Conservation (phyloP, 495 filamentous ascomycete genomes). For the Cryomyces minteri region DNA sequence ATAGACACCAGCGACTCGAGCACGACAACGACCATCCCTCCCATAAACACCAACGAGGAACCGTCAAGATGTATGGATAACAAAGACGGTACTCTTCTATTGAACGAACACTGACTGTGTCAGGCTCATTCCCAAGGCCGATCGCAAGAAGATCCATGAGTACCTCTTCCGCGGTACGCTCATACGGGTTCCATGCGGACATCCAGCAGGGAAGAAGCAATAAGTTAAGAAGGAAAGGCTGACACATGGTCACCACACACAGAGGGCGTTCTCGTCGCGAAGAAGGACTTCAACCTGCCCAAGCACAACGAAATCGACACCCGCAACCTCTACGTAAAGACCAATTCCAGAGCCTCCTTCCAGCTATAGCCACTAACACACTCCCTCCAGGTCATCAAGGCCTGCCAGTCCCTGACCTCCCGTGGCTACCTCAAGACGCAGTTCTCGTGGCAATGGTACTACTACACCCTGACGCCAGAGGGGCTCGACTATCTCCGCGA, state of each 20-base stretch:
- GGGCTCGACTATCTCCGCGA: constrained; percentile 99
- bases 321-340: constrained; percentile 74
- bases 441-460: constrained; percentile 99
- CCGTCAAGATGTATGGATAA: neutral
- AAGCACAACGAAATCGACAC: constrained; percentile 93
- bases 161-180: constrained; percentile 92
- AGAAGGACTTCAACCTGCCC: constrained; percentile 92
- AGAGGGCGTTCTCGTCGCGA: constrained; percentile 98
- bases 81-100: neutral
- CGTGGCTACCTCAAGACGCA: constrained; percentile 97
- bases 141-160: constrained; percentile 99
- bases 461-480: constrained; percentile 99
- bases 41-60: neutral
- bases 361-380: constrained; percentile 1
- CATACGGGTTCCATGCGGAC: neutral
- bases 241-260: neutral
- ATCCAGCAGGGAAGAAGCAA: no score
- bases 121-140: constrained; percentile 97
- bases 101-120: neutral
- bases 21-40: no score
- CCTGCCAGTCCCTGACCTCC: constrained; percentile 89
- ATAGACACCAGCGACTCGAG: no score
- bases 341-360: neutral
- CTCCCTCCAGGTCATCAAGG: constrained; percentile 67
- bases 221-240: no score